Evolutionary conservation across 1,139 yeast species (phyloP), one percentile per base, ranked within the genome.

Genomic region (Geotrichum candidum): DNA sequence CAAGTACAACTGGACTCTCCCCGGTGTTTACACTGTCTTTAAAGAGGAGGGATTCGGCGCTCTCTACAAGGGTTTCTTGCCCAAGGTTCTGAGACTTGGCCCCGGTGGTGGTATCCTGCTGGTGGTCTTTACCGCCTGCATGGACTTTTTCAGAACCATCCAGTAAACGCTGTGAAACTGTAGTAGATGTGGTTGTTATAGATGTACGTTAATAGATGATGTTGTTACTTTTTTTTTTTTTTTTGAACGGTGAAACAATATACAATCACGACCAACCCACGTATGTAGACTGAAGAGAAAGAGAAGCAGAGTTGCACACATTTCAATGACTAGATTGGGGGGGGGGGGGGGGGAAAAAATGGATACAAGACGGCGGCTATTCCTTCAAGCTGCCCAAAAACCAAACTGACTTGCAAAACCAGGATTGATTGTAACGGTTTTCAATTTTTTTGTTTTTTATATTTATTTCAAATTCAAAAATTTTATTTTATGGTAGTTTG

Each of bases 91-190:
- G 74, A 87, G 99, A 82, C 82, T 95, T 70, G 99, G 99, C 61
- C 99, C 99, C 65, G 99, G 99, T 72, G 99, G 99, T 74, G 99
- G 99, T 80, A 92, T 95, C 69, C 80, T 95, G 73, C 82, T 94
- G 74, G 98, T 95, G 60, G 99, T 95, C 23, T 94, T 91, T 80
- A 90, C 97, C 58, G 82, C 92, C 48, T 86, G 94, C 70, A 91
- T 92, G 96, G 97, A 92, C 74, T 90, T 91, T 80, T 94, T 94
- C 80, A 84, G 96, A 78, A 79, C 82, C 18, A 66, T 81, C 64
- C 88, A 87, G 66, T 84, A 80, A 53, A 27, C 18, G 41, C 33
- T 7, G 35, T 29, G 45, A 29, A 51, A 3, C 38, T 2, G 22
- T 27, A 27, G 6, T 51, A 25, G 25, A 3, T 6, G 22, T 46